A percentile compares a stretch with the other conserved stretches of the same genome.
Conservation (phyloP, 768 basidiomycete genomes). For the Lyophyllum semitale region DNA sequence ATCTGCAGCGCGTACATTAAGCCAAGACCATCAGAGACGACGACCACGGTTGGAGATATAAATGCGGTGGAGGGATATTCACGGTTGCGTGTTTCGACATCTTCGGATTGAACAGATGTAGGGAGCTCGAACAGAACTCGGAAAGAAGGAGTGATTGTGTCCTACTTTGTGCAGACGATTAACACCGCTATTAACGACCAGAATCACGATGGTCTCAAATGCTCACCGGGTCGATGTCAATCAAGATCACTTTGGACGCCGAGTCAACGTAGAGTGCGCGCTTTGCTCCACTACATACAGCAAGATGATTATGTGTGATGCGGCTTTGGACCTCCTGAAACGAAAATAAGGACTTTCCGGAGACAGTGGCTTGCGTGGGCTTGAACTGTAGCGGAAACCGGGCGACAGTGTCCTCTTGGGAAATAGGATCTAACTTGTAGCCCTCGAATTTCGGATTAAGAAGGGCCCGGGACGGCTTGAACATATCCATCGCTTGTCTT, state of each 20-base stretch:
- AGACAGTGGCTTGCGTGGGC: slow-evolving; percentile 62
- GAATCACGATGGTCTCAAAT: background rate
- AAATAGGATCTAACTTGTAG: slow-evolving; percentile 69
- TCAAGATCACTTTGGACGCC: slow-evolving; percentile 57
- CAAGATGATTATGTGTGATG: slow-evolving; percentile 82
- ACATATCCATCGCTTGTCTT: slow-evolving; percentile 29
- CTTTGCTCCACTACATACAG: slow-evolving; percentile 43
- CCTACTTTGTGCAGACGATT: slow-evolving; percentile 44
- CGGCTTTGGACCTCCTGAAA: slow-evolving; percentile 85
- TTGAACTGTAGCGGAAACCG: slow-evolving; percentile 54
- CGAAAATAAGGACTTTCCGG: slow-evolving; percentile 62
- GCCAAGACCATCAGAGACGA: slow-evolving; percentile 76
- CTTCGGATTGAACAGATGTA: slow-evolving; percentile 44
- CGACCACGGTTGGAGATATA: slow-evolving; percentile 45
- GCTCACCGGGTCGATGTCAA: slow-evolving; percentile 63
- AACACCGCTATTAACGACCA: slow-evolving; percentile 8
- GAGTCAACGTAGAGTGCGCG: slow-evolving; percentile 71
- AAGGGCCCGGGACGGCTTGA: slow-evolving; percentile 51
- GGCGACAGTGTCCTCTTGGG: slow-evolving; percentile 55
- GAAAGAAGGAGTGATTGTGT: slow-evolving; percentile 50
- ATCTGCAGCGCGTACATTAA: slow-evolving; percentile 60
- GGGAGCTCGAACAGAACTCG: slow-evolving; percentile 63
- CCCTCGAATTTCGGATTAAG: slow-evolving; percentile 86
- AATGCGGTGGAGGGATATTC: slow-evolving; percentile 80
- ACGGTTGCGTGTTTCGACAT: slow-evolving; percentile 41